Percentiles rank a stretch among this genome's conserved stretches.
These are phyloP conservation scores for Entonaema liquescens DNA, from an alignment of 495 filamentous ascomycete genomes.

Conservation along the genomic window DNA sequence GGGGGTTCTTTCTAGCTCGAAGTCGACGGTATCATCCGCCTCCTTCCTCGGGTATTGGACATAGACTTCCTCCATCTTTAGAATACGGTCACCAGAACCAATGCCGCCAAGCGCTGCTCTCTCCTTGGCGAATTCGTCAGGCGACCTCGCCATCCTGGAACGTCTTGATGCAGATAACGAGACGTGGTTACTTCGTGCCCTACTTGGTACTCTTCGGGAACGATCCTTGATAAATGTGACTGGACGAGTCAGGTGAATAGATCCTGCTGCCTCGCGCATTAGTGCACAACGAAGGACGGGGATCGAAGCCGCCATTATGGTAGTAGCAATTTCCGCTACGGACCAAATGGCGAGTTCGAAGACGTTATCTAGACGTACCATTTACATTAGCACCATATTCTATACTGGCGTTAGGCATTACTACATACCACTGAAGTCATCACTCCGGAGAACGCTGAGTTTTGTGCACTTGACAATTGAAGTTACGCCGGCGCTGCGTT, in stretches of 20 bases:
- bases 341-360: constrained; percentile 46
- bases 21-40: neutral
- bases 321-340: constrained; percentile 45
- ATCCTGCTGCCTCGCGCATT: constrained; percentile 14
- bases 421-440: neutral
- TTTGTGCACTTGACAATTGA: neutral
- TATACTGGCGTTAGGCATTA: neutral
- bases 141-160: neutral
- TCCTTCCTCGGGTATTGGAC: neutral
- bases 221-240: neutral
- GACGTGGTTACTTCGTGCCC: neutral
- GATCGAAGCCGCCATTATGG: constrained; percentile 49
- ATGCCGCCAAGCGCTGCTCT: neutral
- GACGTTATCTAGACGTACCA: constrained; percentile 31
- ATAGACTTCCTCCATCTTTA: neutral
- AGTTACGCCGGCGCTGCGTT: neutral
- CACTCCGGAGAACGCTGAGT: neutral
- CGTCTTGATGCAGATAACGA: neutral
- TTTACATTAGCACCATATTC: constrained; percentile 20
- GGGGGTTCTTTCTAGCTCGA: neutral
- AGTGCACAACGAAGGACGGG: constrained; percentile 46
- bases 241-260: neutral
- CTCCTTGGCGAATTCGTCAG: neutral
- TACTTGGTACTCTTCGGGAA: neutral
- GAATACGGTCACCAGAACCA: neutral